phyloP scores from a whole-genome alignment of 257 asterid genomes.

The Penstemon barbatus region DNA sequence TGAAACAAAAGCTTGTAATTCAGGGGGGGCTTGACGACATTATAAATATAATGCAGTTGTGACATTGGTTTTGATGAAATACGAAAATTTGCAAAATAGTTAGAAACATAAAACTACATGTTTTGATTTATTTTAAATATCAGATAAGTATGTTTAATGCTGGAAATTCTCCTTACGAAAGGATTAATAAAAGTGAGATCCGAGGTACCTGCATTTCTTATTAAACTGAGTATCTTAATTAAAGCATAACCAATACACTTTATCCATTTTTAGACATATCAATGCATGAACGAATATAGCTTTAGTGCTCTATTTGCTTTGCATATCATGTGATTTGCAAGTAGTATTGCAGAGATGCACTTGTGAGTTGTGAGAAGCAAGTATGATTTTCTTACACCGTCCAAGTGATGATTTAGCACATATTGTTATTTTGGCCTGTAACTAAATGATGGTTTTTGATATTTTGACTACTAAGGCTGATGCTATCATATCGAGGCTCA shows the following conservation, averaged over 20 bases:
- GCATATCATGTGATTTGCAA: constrained; percentile 1
- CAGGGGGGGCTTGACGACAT: too few species aligned
- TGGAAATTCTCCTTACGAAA: too few species aligned
- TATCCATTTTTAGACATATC: not conserved
- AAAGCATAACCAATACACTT: not conserved
- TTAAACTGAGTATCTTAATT: too few species aligned
- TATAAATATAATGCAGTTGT: too few species aligned
- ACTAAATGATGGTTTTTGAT: constrained; percentile 20
- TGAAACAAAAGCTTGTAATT: not conserved
- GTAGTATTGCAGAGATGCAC: not conserved
- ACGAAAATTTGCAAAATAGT: too few species aligned
- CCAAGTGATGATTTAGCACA: not conserved
- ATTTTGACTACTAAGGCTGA: constrained; percentile 57
- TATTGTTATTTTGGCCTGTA: not conserved
- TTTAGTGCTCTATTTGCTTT: constrained; percentile 13
- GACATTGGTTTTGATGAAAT: too few species aligned
- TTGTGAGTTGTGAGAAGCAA: not conserved
- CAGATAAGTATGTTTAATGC: too few species aligned
- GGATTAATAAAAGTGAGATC: too few species aligned
- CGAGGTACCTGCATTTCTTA: too few species aligned
- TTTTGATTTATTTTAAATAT: too few species aligned
- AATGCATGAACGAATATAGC: not conserved
- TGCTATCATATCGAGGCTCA: constrained; percentile 60
- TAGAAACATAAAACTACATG: too few species aligned
- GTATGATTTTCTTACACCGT: constrained; percentile 14